Base-by-base conservation (phyloP, 2,329 filamentous ascomycete species). In the Davidsoniella virescens region DNA sequence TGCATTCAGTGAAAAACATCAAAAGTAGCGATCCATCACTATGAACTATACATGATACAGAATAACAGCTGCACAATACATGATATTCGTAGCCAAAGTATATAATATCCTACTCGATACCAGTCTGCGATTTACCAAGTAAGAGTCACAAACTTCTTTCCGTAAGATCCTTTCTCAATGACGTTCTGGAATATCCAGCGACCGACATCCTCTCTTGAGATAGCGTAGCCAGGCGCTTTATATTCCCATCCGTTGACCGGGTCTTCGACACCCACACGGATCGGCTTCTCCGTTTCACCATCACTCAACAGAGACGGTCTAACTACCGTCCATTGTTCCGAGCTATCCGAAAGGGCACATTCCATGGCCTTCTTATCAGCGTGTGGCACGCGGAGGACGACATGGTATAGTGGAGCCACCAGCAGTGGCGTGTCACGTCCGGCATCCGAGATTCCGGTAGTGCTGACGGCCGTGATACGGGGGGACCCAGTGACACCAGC, bases 311-410 rank as follows among this genome's bases (percentile, higher is more conserved):
- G 43, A 44, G 65, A 67, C 2, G 63, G 63, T 0, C 68, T 58
- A 4, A 69, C 59, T 14, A 68, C 46, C n/a, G 62, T 62, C 49
- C 61, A 68, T n/a, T 55, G 52, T 53, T 67, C 65, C 4, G 54
- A 59, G 43, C 58, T 59, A 2, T 36, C 57, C 0, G 38, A 45
- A 5, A 68, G 42, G 4, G 14, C 39, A 25, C 56, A 44, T 59
- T 75, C 71, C 68, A 72, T 71, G 20, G 57, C 61, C 45, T 57
- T 59, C 61, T 75, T 76, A 55, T 75, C 72, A 8, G 49, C 58
- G 56, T 72, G 71, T 9, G 71, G 67, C 25, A 61, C 61, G 37
- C 57, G 56, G 3, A 74, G 59, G 37, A 68, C 49, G 45, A 61
- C 54, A 7, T 63, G 59, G 56, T 74, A 75, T 8, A 75, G 53